Base-by-base conservation (phyloP, 768 basidiomycete genomes). In the Leucocoprinus leucothites region DNA sequence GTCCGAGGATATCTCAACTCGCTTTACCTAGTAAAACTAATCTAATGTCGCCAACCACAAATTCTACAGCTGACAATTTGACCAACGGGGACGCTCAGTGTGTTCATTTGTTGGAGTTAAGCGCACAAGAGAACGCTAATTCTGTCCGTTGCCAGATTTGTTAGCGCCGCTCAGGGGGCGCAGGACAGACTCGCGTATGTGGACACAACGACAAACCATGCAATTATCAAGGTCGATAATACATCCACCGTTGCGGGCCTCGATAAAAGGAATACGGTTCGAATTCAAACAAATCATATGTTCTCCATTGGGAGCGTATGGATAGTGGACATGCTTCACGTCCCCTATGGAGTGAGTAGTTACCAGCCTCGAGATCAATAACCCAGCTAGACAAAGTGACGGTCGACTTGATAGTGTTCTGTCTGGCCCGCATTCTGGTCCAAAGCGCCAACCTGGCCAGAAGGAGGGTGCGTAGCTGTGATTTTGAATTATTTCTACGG, bases 221-320 rank as follows among this genome's bases (percentile, higher is more conserved):
- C 88, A 1, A 82, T 91, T 62, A 86, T 91, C 64, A 81, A 79
- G 62, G 87, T 91, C 11, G 89, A 91, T 70, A 89, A 90, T 64
- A 81, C 77, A 25, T 74, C 84, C 1, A 72, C 63, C 1, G 78
- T 88, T 16, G 65, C 61, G 1, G 75, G 62, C 59, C 77, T 79
- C 58, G 58, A 83, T 38, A 87, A 88, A 64, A 77, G 89, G 58
- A 85, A 87, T 63, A 80, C 82, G 0, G 80, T 90, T 9, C 77
- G 86, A n/a, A 82, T 90, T 46, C 66, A 82, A 4, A 76, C 78
- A 16, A 76, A 78, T 34, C 82, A 86, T 51, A 66, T 74, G 49
- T 87, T 74, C 61, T 70, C 71, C 0, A 71, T 87, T 3, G 87
- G 86, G n/a, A 65, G 80, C 57, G 66, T 89, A 28, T 87, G 82